These are phyloP conservation scores for Coemansia sp. DNA, from an alignment of 192 early-diverging fungal species.

Conservation along the genomic window DNA sequence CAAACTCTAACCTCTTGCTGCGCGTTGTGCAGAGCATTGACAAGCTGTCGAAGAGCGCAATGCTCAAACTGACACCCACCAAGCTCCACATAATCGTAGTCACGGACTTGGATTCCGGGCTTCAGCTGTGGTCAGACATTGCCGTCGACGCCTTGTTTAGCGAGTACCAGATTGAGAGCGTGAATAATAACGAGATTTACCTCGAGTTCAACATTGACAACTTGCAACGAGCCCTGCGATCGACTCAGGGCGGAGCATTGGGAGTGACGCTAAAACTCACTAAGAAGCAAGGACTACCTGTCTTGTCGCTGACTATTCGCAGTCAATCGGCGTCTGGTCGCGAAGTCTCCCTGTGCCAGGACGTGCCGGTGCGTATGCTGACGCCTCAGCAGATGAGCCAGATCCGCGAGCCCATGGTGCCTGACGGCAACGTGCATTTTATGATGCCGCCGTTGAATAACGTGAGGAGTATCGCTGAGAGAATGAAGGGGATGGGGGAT, in stretches of 20 bases:
- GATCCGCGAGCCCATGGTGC: constrained; percentile 64
- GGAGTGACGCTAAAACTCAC: constrained; percentile 63
- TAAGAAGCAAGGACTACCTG: constrained; percentile 56
- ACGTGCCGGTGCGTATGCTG: constrained; percentile 64
- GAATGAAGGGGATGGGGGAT: constrained; percentile 65
- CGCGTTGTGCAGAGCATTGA: constrained; percentile 62
- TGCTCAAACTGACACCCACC: constrained; percentile 65
- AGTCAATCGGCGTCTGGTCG: constrained; percentile 33
- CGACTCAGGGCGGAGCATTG: constrained; percentile 57
- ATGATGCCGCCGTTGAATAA: constrained; percentile 72
- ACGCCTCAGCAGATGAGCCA: constrained; percentile 56
- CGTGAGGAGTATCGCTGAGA: constrained; percentile 66
- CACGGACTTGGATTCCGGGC: constrained; percentile 60
- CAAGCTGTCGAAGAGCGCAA: constrained; percentile 68
- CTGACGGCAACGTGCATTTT: constrained; percentile 68
- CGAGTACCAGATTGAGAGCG: constrained; percentile 69
- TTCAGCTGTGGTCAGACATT: constrained; percentile 74
- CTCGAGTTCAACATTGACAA: constrained; percentile 69
- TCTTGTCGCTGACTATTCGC: constrained; percentile 35
- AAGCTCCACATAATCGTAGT: constrained; percentile 68
- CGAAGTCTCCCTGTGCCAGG: constrained; percentile 56
- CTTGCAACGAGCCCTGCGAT: constrained; percentile 64
- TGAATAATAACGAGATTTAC: constrained; percentile 70
- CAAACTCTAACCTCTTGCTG: constrained; percentile 44
- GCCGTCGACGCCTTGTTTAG: constrained; percentile 60